Percentiles rank a stretch among this genome's conserved stretches.
Conservation (phyloP, 768 basidiomycete species). For the Coprinopsis sp. region DNA sequence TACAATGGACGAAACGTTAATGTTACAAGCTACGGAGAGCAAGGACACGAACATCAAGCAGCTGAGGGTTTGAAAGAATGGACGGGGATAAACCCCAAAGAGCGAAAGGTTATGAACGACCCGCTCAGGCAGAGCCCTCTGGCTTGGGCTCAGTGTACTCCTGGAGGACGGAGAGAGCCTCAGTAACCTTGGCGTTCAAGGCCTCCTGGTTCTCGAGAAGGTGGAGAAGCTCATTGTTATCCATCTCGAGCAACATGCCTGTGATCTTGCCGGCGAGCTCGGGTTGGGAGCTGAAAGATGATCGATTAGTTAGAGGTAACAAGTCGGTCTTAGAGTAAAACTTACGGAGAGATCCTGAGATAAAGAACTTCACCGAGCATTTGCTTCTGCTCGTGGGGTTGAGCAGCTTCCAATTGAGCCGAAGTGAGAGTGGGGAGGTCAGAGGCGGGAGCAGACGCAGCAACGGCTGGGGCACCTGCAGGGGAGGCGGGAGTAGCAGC, state of each 20-base stretch:
- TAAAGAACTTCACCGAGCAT: conserved; percentile 97
- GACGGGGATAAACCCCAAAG: conserved; percentile 37
- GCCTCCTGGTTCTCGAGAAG: conserved; percentile 80
- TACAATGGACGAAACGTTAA: conserved; percentile 29
- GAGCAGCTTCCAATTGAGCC: conserved; percentile 52
- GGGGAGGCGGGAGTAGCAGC: conserved; percentile 33
- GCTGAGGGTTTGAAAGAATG: conserved; percentile 43
- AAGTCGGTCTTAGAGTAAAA: conserved; percentile 16
- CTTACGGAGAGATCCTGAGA: conserved; percentile 81
- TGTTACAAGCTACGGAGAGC: conserved; percentile 27
- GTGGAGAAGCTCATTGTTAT: conserved; percentile 87
- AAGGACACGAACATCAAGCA: conserved; percentile 4
- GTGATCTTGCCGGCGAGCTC: conserved; percentile 98
- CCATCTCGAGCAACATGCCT: conserved; percentile 99
- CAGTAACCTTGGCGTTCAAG: conserved; percentile 84
- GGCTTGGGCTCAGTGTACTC: conserved; percentile 63
- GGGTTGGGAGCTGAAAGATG: conserved; percentile 64
- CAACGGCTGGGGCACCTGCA: conserved; percentile 37
- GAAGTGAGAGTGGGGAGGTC: conserved; percentile 43
- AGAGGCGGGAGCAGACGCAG: conserved; percentile 33
- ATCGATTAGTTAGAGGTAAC: conserved; percentile 12
- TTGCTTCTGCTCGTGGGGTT: conserved; percentile 93
- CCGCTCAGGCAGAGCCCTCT: conserved; percentile 10
- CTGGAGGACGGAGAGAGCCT: conserved; percentile 84
- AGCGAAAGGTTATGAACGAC: not conserved